Conservation (phyloP, 2,329 filamentous ascomycete species). For the Pseudocercospora ulei region DNA sequence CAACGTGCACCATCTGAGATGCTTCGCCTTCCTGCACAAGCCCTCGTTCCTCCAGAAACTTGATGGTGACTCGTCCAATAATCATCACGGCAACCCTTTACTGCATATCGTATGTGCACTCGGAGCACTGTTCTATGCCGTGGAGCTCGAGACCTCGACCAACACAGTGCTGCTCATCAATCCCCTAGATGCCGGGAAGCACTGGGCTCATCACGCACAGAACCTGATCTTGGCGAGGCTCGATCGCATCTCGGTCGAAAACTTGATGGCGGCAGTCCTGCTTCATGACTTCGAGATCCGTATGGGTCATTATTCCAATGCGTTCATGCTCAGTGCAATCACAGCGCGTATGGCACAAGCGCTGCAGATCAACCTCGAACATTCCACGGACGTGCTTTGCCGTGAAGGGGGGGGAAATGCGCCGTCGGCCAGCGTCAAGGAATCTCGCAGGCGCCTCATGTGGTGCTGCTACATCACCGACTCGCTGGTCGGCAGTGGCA, state of each 20-base stretch:
- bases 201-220: constrained; percentile 23
- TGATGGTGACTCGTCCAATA: constrained; percentile 21
- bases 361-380: constrained; percentile 25
- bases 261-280: constrained; percentile 24
- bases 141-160: constrained; percentile 17
- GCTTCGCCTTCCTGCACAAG: constrained; percentile 26
- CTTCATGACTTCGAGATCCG: constrained; percentile 26
- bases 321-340: constrained; percentile 26
- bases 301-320: constrained; percentile 24
- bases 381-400: constrained; percentile 24
- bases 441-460: constrained; percentile 25
- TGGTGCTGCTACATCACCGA: constrained; percentile 27
- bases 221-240: constrained; percentile 22
- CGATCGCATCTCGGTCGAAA: constrained; percentile 24
- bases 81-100: constrained; percentile 21
- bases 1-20: constrained; percentile 24
- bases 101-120: constrained; percentile 24
- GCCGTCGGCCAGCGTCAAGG: constrained; percentile 25
- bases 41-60: constrained; percentile 23
- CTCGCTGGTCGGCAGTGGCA: constrained; percentile 23
- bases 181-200: constrained; percentile 22
- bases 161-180: constrained; percentile 17
- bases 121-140: constrained; percentile 23
- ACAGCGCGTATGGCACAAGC: constrained; percentile 26
- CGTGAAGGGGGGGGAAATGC: constrained; percentile 18